A percentile compares a stretch with the other conserved stretches of the same genome.
Conservation (phyloP, 257 asterid species). For the Plantago ovata region DNA sequence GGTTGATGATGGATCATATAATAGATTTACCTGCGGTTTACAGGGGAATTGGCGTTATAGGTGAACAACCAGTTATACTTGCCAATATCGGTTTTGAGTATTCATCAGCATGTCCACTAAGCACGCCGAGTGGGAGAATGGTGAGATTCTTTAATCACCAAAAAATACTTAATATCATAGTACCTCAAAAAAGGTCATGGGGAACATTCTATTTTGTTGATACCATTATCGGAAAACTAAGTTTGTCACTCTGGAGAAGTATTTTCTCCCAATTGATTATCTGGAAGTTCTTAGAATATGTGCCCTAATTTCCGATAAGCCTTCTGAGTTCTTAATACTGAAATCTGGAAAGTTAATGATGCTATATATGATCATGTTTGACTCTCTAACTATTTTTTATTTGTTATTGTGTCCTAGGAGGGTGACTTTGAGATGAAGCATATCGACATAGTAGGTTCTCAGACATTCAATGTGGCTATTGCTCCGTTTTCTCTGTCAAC, state of each 20-base stretch:
- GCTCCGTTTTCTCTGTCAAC: slow-evolving; percentile 70
- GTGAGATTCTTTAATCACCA: slow-evolving; percentile 34
- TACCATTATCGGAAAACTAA: neutral
- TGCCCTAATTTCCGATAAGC: no score
- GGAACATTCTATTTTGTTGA: neutral
- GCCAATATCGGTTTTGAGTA: slow-evolving; percentile 79
- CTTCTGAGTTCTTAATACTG: no score
- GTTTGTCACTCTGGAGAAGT: neutral
- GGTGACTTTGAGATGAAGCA: slow-evolving; percentile 90
- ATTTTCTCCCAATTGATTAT: no score
- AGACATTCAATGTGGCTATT: slow-evolving; percentile 59
- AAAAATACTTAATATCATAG: neutral
- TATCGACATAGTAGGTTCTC: slow-evolving; percentile 48
- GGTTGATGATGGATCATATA: no score
- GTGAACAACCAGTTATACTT: slow-evolving; percentile 92
- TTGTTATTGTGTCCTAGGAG: slow-evolving; percentile 55
- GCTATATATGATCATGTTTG: no score
- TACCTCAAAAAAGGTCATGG: neutral
- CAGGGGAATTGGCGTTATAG: slow-evolving; percentile 79
- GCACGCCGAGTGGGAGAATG: slow-evolving; percentile 81
- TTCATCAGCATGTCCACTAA: slow-evolving; percentile 88
- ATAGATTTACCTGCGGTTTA: neutral
- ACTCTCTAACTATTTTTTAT: no score
- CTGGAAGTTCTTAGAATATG: no score
- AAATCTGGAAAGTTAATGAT: no score